Evolutionary conservation across 2,329 filamentous ascomycete genomes (phyloP).

Genomic region (Paecilomyces dactylethromorphus): DNA sequence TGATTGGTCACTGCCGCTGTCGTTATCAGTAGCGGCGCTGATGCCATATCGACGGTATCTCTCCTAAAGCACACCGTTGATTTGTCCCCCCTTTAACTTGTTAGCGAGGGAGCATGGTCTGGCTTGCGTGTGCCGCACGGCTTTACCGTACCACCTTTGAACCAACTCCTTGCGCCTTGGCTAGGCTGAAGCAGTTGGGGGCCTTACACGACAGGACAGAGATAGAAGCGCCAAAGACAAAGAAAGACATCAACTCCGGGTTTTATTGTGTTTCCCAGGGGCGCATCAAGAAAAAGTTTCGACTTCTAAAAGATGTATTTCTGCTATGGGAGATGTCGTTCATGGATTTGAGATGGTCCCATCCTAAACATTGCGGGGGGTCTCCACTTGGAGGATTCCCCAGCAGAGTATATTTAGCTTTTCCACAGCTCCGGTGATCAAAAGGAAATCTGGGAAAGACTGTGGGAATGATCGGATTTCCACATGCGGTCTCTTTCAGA

Average conservation of each 20-base stretch:
- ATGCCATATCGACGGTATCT: background rate
- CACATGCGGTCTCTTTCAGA: background rate
- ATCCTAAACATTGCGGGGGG: background rate
- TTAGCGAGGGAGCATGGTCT: background rate
- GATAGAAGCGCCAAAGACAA: background rate
- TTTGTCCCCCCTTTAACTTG: background rate
- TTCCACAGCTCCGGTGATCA: background rate
- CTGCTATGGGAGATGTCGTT: background rate
- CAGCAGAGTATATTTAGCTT: background rate
- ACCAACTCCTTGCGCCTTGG: background rate
- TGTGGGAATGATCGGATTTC: background rate
- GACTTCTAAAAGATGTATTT: no score
- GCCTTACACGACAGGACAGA: background rate
- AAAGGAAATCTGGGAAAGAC: background rate
- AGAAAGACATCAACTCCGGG: background rate
- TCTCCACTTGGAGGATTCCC: background rate
- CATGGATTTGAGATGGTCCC: background rate
- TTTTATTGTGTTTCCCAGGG: no score
- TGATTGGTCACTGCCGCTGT: background rate
- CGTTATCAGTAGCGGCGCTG: background rate
- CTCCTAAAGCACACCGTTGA: background rate
- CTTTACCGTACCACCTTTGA: background rate
- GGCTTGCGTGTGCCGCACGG: background rate
- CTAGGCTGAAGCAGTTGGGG: no score
- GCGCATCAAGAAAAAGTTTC: no score